Evolutionary conservation across 495 filamentous ascomycete species (phyloP).

Genomic region (Opeltia flavorubescens): DNA sequence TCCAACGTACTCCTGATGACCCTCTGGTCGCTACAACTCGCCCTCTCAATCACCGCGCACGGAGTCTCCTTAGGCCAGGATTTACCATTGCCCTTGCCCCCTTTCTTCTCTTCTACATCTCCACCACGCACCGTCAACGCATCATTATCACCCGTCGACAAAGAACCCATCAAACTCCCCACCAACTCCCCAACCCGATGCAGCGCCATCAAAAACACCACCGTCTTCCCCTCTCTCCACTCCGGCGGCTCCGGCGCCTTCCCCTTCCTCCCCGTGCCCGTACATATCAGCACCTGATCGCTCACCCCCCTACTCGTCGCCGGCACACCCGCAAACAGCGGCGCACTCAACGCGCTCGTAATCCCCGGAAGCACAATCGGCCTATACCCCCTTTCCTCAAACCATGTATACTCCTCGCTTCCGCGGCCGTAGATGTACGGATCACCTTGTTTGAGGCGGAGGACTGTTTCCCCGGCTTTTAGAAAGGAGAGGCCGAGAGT

Average conservation of each 20-base stretch:
- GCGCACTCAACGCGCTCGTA: slow-evolving; percentile 73
- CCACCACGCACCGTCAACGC: slow-evolving; percentile 8
- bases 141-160: slow-evolving; percentile 11
- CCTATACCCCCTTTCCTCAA: slow-evolving; percentile 52
- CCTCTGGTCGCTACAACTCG: slow-evolving; percentile 84
- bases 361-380: slow-evolving; percentile 77
- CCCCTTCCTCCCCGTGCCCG: slow-evolving; percentile 90
- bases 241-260: slow-evolving; percentile 64
- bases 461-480: slow-evolving; percentile 58
- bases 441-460: slow-evolving; percentile 90
- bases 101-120: neutral
- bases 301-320: slow-evolving; percentile 78
- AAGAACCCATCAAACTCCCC: slow-evolving; percentile 37
- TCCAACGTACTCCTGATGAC: slow-evolving; percentile 78
- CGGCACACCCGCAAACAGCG: slow-evolving; percentile 79
- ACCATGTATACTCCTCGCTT: slow-evolving; percentile 84
- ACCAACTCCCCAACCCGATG: slow-evolving; percentile 68
- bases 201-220: slow-evolving; percentile 92
- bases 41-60: slow-evolving; percentile 88
- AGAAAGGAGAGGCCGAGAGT: slow-evolving; percentile 59
- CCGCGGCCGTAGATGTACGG: slow-evolving; percentile 93
- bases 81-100: neutral
- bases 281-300: slow-evolving; percentile 87
- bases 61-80: slow-evolving; percentile 48
- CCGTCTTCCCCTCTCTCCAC: slow-evolving; percentile 62